phyloP scores from a whole-genome alignment of 2,329 filamentous ascomycete species.

The Atkinsonella hypoxylon region DNA sequence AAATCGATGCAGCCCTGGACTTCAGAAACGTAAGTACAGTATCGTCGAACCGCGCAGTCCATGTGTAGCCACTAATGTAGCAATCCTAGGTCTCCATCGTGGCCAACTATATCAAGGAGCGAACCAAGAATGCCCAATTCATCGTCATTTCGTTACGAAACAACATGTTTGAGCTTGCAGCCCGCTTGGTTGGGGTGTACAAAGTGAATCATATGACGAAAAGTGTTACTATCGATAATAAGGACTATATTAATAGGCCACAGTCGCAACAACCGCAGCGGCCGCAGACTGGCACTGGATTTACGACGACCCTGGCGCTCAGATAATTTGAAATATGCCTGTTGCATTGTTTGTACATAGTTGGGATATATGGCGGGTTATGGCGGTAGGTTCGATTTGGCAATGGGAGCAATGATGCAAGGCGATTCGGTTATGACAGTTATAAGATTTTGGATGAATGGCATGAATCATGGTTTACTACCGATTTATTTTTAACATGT shows the following conservation, averaged over 20 bases:
- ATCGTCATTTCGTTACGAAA: slow-evolving; percentile 96
- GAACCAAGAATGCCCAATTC: slow-evolving; percentile 98
- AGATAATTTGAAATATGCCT: slow-evolving; percentile 12
- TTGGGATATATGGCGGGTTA: background rate
- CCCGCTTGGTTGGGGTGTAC: slow-evolving; percentile 90
- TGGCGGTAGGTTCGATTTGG: background rate
- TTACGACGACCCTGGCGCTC: slow-evolving; percentile 24
- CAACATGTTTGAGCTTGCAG: slow-evolving; percentile 99
- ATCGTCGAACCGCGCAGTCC: background rate
- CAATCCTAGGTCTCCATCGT: slow-evolving; percentile 78
- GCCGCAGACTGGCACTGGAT: slow-evolving; percentile 17
- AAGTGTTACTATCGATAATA: slow-evolving; percentile 80
- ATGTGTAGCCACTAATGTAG: background rate
- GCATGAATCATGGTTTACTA: too few species aligned
- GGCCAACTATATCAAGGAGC: slow-evolving; percentile 96
- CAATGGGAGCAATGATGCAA: background rate
- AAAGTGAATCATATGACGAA: slow-evolving; percentile 99
- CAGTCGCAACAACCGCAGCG: slow-evolving; percentile 17
- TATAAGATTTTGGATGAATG: slow-evolving; percentile 3
- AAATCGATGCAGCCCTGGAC: slow-evolving; percentile 95
- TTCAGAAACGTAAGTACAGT: slow-evolving; percentile 80
- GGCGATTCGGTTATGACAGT: background rate
- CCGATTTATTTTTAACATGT: too few species aligned
- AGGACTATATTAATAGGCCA: slow-evolving; percentile 52
- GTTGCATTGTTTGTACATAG: slow-evolving; percentile 3